Evolutionary conservation across 1,284 basidiomycete genomes (phyloP), one percentile per base, ranked within the genome.

Genomic region (Sanghuangporus baumii): DNA sequence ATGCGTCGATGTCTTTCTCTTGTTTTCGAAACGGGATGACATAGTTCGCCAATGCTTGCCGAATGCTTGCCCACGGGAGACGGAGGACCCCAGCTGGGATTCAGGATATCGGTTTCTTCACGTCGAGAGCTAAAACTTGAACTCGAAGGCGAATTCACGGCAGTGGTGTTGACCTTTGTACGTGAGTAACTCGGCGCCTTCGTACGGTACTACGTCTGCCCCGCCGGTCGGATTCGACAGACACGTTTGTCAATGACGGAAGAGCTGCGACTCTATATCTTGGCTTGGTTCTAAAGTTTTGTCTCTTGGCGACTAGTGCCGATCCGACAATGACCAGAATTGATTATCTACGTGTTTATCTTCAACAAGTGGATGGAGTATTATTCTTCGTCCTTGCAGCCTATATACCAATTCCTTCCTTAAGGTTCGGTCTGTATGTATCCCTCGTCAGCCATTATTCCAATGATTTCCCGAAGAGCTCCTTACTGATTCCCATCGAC

Each of bases 91-190:
- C 2, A 50, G n/a, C 47, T 50, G 20, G 20, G 20, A 18, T 62
- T 57, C 60, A 62, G 12, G 57, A 47, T 8, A 36, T 46, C 8
- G 47, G 46, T 23, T 18, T 38, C 7, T 6, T n/a, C 18, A 18
- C 54, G 8, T 63, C 62, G 7, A 63, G 58, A 6, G 37, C 47
- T 16, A 46, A 47, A 43, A 63, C 57, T 38, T 46, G 48, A 54
- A 64, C 40, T 64, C 65, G 46, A 55, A 67, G 31, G 37, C 36
- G 51, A 67, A 64, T 47, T 60, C 62, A 26, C 60, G 55, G 38
- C 66, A 66, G 43, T 64, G 66, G 40, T 65, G 66, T 3, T 46
- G 37, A 20, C 66, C 66, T 14, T 57, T 61, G 57, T 65, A 66
- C 20, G 40, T 57, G 38, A 48, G 47, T 34, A 56, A 31, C 41